These are phyloP conservation scores for Apiospora marii DNA, from an alignment of 2,329 filamentous ascomycete species.

Conservation along the genomic window DNA sequence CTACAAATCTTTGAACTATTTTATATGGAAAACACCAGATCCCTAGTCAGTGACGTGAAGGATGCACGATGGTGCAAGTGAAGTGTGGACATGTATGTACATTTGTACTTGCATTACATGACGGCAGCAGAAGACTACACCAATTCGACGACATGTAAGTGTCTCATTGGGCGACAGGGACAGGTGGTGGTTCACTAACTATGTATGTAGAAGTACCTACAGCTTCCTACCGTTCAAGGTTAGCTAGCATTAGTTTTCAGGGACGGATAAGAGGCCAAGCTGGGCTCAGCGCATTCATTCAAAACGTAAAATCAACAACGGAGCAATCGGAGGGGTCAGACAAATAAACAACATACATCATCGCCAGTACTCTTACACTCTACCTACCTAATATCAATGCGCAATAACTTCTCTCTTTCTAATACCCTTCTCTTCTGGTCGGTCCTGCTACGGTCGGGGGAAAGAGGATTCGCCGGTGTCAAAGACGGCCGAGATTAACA, in stretches of 20 bases:
- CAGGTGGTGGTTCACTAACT: background rate
- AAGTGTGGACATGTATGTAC: background rate
- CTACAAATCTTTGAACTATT: background rate
- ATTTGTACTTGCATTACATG: background rate
- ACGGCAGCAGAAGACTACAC: background rate
- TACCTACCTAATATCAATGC: background rate
- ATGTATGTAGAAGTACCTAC: no score
- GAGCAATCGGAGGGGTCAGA: slow-evolving; percentile 13
- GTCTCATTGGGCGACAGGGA: background rate
- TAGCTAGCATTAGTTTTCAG: background rate
- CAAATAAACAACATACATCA: slow-evolving; percentile 6
- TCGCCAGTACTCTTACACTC: background rate
- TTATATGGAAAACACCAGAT: background rate
- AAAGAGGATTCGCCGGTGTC: background rate
- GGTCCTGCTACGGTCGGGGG: background rate
- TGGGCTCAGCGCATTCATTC: background rate
- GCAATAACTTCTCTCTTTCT: background rate
- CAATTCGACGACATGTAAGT: background rate
- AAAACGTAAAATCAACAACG: slow-evolving; percentile 12
- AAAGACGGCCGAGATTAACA: background rate
- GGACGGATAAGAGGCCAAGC: background rate
- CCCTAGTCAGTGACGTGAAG: background rate
- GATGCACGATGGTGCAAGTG: background rate
- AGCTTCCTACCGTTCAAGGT: background rate
- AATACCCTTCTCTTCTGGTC: background rate